phyloP scores from a whole-genome alignment of 1,284 basidiomycete species.

The Sporisorium sorghi region DNA sequence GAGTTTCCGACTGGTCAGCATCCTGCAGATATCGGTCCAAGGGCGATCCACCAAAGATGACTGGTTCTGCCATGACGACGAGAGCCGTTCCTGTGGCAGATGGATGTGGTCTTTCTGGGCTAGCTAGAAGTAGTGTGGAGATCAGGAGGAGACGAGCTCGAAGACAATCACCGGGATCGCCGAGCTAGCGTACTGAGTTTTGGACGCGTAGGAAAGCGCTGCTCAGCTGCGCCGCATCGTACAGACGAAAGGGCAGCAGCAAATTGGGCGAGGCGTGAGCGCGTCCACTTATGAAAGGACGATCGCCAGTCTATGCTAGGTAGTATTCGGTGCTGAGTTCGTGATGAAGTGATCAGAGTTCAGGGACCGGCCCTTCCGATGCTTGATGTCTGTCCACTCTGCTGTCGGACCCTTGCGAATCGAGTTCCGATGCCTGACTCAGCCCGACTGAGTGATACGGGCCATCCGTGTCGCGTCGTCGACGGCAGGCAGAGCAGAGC shows the following conservation, averaged over 20 bases:
- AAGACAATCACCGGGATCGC: background rate
- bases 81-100: background rate
- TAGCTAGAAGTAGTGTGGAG: background rate
- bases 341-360: background rate
- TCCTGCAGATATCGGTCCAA: constrained; percentile 48
- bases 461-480: constrained; percentile 1
- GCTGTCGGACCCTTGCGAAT: background rate
- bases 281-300: background rate
- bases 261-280: constrained; percentile 1
- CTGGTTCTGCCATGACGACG: constrained; percentile 48
- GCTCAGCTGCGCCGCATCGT: constrained; percentile 6
- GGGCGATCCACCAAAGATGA: constrained; percentile 54
- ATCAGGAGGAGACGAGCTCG: background rate
- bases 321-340: too few relatives aligned
- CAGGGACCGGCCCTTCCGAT: constrained; percentile 2
- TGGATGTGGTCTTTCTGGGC: background rate
- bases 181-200: background rate
- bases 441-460: background rate
- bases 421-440: background rate
- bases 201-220: background rate
- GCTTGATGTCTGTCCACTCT: background rate
- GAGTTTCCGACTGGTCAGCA: constrained; percentile 6
- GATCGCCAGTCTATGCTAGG: too few relatives aligned
- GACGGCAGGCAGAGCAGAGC: background rate
- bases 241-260: background rate